A percentile compares a stretch with the other conserved stretches of the same genome.
These are phyloP conservation scores for Wallacemonas sp. DNA, from an alignment of 208 protist species.

Conservation along the genomic window DNA sequence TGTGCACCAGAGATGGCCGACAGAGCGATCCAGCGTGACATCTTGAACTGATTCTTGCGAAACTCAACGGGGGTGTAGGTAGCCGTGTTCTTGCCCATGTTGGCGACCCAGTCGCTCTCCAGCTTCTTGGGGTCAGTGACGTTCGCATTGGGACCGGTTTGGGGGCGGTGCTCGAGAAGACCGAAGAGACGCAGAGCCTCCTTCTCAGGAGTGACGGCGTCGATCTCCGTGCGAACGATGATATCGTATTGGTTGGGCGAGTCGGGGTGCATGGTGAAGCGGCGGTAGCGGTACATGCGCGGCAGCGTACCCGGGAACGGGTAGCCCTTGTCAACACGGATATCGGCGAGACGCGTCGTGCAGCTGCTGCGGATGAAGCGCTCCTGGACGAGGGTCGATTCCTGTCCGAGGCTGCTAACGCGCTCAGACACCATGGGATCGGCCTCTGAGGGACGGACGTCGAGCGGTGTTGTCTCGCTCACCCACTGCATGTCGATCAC, in stretches of 20 bases:
- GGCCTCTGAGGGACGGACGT: conserved; percentile 59
- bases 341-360: conserved; percentile 46
- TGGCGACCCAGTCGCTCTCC: conserved; percentile 51
- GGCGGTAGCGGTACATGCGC: conserved; percentile 85
- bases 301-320: conserved; percentile 68
- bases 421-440: conserved; percentile 52
- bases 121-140: conserved; percentile 26
- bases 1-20: conserved; percentile 67
- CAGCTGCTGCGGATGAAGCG: conserved; percentile 65
- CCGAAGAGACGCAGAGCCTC: conserved; percentile 75
- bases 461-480: conserved; percentile 62
- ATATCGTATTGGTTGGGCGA: conserved; percentile 76
- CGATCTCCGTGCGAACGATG: conserved; percentile 85
- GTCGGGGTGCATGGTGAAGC: conserved; percentile 72
- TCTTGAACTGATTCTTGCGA: conserved; percentile 71
- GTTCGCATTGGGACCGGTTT: conserved; percentile 27
- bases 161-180: conserved; percentile 72
- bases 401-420: conserved; percentile 60
- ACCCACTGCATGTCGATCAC: conserved; percentile 80
- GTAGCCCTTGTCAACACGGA: conserved; percentile 50
- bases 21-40: conserved; percentile 86
- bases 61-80: conserved; percentile 65
- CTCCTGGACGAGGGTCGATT: conserved; percentile 76
- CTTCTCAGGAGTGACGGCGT: conserved; percentile 53
- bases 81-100: conserved; percentile 47